Percentiles rank a stretch among this genome's conserved stretches.
phyloP scores from a whole-genome alignment of 179 eudicot genomes.

The Corrigiola litoralis region DNA sequence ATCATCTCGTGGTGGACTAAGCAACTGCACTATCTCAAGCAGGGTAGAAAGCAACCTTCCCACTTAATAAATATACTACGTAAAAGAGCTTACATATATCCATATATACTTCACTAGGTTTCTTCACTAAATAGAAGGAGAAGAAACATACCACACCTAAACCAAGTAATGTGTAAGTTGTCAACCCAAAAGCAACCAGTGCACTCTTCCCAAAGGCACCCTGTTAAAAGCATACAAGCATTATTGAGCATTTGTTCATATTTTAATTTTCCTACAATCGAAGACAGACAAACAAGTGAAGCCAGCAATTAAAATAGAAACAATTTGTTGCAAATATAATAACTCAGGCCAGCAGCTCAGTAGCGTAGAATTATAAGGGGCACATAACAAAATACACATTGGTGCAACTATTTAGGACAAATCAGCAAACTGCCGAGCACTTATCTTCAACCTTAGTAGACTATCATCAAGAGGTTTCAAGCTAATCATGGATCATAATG shows the following conservation, averaged over 20 bases:
- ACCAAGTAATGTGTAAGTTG: constrained; percentile 81
- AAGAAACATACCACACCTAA: constrained; percentile 75
- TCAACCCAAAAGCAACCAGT: constrained; percentile 68
- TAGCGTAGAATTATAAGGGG: not conserved
- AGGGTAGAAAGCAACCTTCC: no score
- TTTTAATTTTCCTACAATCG: not conserved
- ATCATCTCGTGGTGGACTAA: no score
- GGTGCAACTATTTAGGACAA: no score
- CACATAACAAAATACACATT: no score
- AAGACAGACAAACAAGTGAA: not conserved
- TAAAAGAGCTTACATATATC: no score
- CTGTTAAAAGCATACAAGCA: constrained; percentile 31
- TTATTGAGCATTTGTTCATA: not conserved
- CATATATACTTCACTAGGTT: not conserved
- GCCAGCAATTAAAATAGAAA: no score
- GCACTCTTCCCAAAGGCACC: constrained; percentile 87
- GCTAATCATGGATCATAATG: no score
- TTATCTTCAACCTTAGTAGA: not conserved
- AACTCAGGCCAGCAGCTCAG: no score
- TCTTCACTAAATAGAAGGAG: not conserved
- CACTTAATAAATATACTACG: no score
- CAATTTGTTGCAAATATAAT: no score
- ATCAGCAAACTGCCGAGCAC: no score
- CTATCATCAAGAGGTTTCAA: not conserved
- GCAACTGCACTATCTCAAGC: no score